A percentile compares a stretch with the other conserved stretches of the same genome.
Conservation (phyloP, 176 grass and related monocot species). For the Cenchrus fungigraminus region DNA sequence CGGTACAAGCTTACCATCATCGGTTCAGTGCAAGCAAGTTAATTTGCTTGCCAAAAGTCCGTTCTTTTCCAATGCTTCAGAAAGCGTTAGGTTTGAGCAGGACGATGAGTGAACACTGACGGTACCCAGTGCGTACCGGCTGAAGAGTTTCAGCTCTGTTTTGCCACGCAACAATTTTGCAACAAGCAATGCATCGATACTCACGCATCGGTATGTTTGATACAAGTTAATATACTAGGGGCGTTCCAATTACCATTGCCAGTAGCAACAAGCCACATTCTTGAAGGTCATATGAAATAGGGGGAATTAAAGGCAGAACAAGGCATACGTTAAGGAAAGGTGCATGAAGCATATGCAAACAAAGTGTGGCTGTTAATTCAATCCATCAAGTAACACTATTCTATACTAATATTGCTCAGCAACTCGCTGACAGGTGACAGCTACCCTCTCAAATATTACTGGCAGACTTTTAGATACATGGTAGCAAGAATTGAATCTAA, state of each 20-base stretch:
- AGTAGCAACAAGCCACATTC: not conserved
- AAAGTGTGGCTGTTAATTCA: not conserved
- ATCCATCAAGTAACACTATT: not conserved
- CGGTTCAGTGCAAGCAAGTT: not conserved
- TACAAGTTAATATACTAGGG: too few relatives aligned
- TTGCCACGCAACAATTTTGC: not conserved
- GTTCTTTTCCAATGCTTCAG: not conserved
- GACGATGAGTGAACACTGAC: not conserved
- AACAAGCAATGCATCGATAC: not conserved
- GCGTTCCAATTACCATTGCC: not conserved
- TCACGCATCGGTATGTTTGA: too few relatives aligned
- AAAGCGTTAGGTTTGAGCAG: not conserved
- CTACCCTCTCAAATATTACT: not conserved
- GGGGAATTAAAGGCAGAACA: not conserved
- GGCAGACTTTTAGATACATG: not conserved
- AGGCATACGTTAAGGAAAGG: not conserved
- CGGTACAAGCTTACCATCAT: not conserved
- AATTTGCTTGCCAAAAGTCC: not conserved
- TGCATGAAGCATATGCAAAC: not conserved
- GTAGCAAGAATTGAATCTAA: not conserved
- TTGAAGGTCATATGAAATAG: not conserved
- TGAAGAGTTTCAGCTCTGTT: not conserved
- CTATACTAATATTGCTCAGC: too few relatives aligned
- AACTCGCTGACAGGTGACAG: not conserved
- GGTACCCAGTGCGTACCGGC: not conserved